Percentiles rank a stretch among this genome's conserved stretches.
phyloP scores from a whole-genome alignment of 116 monocot genomes.

The Dioscorea cayenensis region DNA sequence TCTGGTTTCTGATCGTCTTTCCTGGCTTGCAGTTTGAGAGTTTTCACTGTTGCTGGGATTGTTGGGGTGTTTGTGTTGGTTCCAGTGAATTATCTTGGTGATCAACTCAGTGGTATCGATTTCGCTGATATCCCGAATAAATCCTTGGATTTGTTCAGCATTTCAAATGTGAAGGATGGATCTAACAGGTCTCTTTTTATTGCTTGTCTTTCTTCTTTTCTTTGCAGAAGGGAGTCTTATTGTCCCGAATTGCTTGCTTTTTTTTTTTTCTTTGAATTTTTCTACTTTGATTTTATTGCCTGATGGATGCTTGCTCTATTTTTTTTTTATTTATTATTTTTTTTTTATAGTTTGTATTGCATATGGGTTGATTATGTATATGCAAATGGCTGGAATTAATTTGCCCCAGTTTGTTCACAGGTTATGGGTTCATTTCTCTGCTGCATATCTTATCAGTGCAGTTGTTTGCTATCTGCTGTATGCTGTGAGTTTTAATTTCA shows the following conservation, averaged over 20 bases:
- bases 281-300: too few species aligned
- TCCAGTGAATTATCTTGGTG: slow-evolving; percentile 80
- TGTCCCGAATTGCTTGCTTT: too few species aligned
- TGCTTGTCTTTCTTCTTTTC: background rate
- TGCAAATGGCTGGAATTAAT: background rate
- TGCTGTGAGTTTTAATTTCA: slow-evolving; percentile 47
- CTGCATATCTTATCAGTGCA: slow-evolving; percentile 85
- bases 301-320: too few species aligned
- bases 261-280: too few species aligned
- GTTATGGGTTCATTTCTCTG: slow-evolving; percentile 97
- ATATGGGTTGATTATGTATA: too few species aligned
- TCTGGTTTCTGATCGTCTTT: background rate
- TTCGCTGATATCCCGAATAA: slow-evolving; percentile 69
- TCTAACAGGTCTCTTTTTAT: slow-evolving; percentile 57
- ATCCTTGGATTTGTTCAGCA: slow-evolving; percentile 82
- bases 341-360: too few species aligned
- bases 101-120: slow-evolving; percentile 54
- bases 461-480: slow-evolving; percentile 89
- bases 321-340: too few species aligned
- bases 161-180: slow-evolving; percentile 90
- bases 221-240: background rate
- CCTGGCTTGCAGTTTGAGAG: slow-evolving; percentile 58
- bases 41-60: slow-evolving; percentile 71
- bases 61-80: slow-evolving; percentile 80
- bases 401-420: slow-evolving; percentile 30